Evolutionary conservation across 805 yeast genomes (phyloP), one percentile per base, ranked within the genome.

Genomic region (Wickerhamiella galacta): DNA sequence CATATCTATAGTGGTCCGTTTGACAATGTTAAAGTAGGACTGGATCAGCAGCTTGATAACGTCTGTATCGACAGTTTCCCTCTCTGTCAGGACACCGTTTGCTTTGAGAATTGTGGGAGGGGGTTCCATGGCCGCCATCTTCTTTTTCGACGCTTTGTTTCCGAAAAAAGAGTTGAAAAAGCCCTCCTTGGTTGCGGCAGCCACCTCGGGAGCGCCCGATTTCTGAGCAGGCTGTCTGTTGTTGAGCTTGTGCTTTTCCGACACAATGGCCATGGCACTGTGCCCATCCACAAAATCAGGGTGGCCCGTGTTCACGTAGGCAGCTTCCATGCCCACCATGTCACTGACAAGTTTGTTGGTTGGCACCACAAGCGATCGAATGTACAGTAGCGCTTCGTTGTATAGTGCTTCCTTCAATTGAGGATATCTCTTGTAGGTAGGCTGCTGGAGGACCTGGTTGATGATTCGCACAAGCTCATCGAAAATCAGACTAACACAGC

Each of bases 21-120:
- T 82, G 31, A 90, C 95, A 53, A 90, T 90, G 50, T 72, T 72
- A 61, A 77, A 90, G 58, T 90, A 90, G 18, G 95, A 81, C 32
- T 75, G 70, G 43, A 90, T 87, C 52, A 90, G 67, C 39, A 90
- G 66, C 61, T 90, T 90, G 52, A 90, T 90, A 24, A 90, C 95
- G 52, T 90, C 98, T 2, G 96, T 87, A 57, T 90, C 98, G 71
- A 80, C 76, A 16, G 87, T 72, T 61, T 90, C 98, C 45, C 95
- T 75, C 55, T 90, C 98, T 12, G 93, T 74, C 79, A 90, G 68
- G 25, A 73, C 68, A 31, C 95, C 95, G 15, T 87, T 72, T 6
- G 96, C 96, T 55, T 85, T 77, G 49, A 87, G 70, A 4, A 83
- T 85, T 22, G 93, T 72, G 26, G 98, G 98, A 31, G 98, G 98